Conservation (phyloP, 1,139 yeast genomes). For the Entelexis paramagnoliae region DNA sequence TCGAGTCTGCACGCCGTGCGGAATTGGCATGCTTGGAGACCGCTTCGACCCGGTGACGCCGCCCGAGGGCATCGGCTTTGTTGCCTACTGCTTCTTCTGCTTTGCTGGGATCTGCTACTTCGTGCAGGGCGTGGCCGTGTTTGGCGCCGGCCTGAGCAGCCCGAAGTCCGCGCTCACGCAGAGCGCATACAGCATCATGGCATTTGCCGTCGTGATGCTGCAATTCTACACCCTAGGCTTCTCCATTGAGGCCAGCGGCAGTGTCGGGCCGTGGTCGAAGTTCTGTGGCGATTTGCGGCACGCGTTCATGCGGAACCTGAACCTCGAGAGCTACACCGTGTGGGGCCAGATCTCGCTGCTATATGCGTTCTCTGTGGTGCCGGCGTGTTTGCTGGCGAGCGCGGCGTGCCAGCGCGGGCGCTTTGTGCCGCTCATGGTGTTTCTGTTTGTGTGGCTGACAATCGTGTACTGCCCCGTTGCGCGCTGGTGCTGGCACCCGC, state of each 20-base stretch:
- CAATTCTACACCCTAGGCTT: slow-evolving; percentile 49
- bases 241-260: slow-evolving; percentile 35
- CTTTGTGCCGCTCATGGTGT: slow-evolving; percentile 43
- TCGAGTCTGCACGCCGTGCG: no score
- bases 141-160: slow-evolving; percentile 52
- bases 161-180: slow-evolving; percentile 48
- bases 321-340: slow-evolving; percentile 37
- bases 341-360: slow-evolving; percentile 42
- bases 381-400: slow-evolving; percentile 48
- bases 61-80: slow-evolving; percentile 13
- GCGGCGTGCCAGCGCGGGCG: slow-evolving; percentile 53
- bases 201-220: slow-evolving; percentile 38
- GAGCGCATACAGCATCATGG: slow-evolving; percentile 41
- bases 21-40: slow-evolving; percentile 1
- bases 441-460: slow-evolving; percentile 46
- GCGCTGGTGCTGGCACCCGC: slow-evolving; percentile 54
- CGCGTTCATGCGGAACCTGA: slow-evolving; percentile 35
- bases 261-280: slow-evolving; percentile 33
- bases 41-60: slow-evolving; percentile 6
- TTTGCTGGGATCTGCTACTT: slow-evolving; percentile 17
- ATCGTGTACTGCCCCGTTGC: slow-evolving; percentile 55
- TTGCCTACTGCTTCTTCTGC: slow-evolving; percentile 22
- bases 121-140: slow-evolving; percentile 30
- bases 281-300: slow-evolving; percentile 43
- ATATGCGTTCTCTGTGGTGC: slow-evolving; percentile 43